phyloP scores from a whole-genome alignment of 1,284 basidiomycete genomes.

The Ustilago xerochloae region DNA sequence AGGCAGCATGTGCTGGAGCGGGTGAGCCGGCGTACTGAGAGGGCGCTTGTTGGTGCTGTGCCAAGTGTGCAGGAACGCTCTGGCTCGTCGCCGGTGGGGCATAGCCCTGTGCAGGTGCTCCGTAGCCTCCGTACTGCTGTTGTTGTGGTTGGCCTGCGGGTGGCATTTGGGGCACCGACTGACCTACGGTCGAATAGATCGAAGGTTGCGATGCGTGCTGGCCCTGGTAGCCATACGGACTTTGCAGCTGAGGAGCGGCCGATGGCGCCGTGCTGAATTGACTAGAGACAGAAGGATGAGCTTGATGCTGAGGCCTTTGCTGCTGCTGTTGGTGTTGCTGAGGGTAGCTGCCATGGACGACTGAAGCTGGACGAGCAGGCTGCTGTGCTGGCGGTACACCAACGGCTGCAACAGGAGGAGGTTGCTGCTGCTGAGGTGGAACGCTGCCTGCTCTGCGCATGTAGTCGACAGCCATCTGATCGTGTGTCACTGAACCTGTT shows the following conservation, averaged over 20 bases:
- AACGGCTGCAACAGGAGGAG: conserved; percentile 16
- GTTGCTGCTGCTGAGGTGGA: conserved; percentile 73
- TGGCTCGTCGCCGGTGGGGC: conserved; percentile 32
- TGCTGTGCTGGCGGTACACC: conserved; percentile 20
- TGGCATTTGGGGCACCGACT: conserved; percentile 24
- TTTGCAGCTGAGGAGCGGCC: conserved; percentile 19
- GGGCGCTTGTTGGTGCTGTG: conserved; percentile 22
- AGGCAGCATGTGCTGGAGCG: conserved; percentile 20
- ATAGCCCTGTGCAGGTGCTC: conserved; percentile 11
- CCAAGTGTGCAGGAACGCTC: conserved; percentile 39
- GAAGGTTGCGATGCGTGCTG: conserved; percentile 44
- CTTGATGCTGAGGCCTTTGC: conserved; percentile 40
- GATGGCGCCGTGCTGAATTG: conserved; percentile 47
- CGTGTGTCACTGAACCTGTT: conserved; percentile 80
- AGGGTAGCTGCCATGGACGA: conserved; percentile 38
- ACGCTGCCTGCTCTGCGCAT: conserved; percentile 71
- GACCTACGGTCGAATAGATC: conserved; percentile 39
- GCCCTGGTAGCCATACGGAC: conserved; percentile 32
- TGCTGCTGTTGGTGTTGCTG: too few relatives aligned
- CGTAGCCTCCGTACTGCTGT: conserved; percentile 36
- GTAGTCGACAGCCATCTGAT: conserved; percentile 78
- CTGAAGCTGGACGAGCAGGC: conserved; percentile 35
- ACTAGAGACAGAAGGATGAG: conserved; percentile 52
- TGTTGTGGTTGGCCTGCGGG: conserved; percentile 31
- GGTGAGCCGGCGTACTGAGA: conserved; percentile 28